phyloP scores from a whole-genome alignment of 2,329 filamentous ascomycete species.

The Alternaria metachromatica region DNA sequence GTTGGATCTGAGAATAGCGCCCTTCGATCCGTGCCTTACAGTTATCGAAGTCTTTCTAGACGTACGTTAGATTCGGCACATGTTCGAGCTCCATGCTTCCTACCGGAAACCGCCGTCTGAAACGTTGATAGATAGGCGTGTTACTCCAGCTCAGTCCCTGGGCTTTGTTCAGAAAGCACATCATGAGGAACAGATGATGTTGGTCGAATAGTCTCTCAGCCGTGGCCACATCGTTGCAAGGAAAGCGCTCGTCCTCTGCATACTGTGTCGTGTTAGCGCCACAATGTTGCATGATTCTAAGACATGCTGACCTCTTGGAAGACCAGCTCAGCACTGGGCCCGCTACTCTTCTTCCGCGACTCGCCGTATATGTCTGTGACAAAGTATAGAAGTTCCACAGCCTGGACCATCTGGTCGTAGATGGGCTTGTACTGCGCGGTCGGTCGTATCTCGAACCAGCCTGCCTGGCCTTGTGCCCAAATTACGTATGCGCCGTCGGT shows the following conservation, averaged over 20 bases:
- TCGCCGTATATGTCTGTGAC: conserved; percentile 63
- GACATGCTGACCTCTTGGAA: conserved; percentile 47
- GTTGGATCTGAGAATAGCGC: conserved; percentile 26
- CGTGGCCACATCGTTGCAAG: conserved; percentile 29
- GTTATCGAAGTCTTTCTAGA: conserved; percentile 39
- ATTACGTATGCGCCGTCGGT: conserved; percentile 65
- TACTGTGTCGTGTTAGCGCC: conserved; percentile 35
- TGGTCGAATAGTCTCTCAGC: conserved; percentile 42
- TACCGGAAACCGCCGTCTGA: conserved; percentile 49
- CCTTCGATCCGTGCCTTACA: conserved; percentile 41
- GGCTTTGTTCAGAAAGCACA: conserved; percentile 53
- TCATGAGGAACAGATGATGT: conserved; percentile 53
- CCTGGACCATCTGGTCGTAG: conserved; percentile 67
- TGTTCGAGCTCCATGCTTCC: background rate
- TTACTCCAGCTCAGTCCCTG: conserved; percentile 54
- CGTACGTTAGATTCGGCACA: conserved; percentile 12
- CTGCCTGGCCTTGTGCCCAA: conserved; percentile 70
- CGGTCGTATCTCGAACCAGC: conserved; percentile 73
- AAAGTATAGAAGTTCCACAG: conserved; percentile 69
- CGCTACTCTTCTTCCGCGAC: conserved; percentile 50
- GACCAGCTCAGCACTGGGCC: conserved; percentile 46
- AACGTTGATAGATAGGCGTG: conserved; percentile 52
- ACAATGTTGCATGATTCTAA: background rate
- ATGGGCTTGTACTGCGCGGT: conserved; percentile 62
- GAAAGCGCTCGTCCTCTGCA: conserved; percentile 42